Conservation (phyloP, 805 yeast species). For the Saccharomyces eubayanus region DNA sequence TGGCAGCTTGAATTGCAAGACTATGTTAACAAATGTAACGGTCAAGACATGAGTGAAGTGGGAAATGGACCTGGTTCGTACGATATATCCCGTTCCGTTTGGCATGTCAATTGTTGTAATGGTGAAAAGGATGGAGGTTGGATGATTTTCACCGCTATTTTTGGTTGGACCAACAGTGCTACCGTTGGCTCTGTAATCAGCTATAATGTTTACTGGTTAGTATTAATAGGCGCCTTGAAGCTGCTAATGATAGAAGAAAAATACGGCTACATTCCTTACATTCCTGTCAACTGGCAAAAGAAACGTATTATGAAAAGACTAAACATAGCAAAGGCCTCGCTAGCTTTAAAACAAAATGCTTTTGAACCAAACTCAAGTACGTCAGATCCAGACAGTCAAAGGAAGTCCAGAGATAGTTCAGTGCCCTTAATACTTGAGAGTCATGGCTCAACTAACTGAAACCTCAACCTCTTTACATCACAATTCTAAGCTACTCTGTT, state of each 20-base stretch:
- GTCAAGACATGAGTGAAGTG: constrained; percentile 77
- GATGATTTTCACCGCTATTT: constrained; percentile 82
- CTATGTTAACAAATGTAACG: constrained; percentile 65
- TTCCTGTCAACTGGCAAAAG: constrained; percentile 57
- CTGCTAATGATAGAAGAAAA: constrained; percentile 46
- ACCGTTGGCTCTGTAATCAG: constrained; percentile 79
- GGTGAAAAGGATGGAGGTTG: constrained; percentile 87
- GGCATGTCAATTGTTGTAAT: constrained; percentile 95
- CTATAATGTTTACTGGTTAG: constrained; percentile 64
- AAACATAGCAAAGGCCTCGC: constrained; percentile 22
- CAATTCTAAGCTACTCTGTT: neutral
- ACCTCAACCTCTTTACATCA: neutral
- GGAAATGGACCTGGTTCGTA: constrained; percentile 94
- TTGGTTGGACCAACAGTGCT: constrained; percentile 94
- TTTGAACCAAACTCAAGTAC: neutral
- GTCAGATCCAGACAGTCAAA: constrained; percentile 1
- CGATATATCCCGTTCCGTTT: constrained; percentile 65
- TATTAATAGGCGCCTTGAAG: constrained; percentile 37
- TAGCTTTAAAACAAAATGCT: constrained; percentile 12
- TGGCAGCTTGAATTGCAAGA: constrained; percentile 83
- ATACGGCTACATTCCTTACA: constrained; percentile 48
- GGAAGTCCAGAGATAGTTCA: constrained; percentile 22
- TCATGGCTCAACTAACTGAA: neutral
- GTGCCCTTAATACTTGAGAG: constrained; percentile 13
- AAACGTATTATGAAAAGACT: constrained; percentile 40